Conservation (phyloP, 169 alveolate genomes). For the Plasmodium adleri region DNA sequence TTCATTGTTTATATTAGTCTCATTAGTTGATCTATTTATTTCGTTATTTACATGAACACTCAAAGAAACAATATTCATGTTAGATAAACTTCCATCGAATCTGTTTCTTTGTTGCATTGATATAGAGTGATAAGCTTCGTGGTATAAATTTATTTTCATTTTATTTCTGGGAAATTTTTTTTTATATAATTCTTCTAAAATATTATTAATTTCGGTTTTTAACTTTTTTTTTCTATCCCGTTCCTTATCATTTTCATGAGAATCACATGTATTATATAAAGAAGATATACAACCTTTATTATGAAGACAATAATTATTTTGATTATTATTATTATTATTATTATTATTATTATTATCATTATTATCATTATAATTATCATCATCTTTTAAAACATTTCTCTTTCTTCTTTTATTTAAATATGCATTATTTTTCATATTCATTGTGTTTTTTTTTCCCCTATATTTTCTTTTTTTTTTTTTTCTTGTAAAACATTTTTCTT, state of each 20-base stretch:
- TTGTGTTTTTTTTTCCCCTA: neutral
- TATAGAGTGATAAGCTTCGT: neutral
- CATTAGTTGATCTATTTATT: neutral
- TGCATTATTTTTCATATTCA: neutral
- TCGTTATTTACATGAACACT: neutral
- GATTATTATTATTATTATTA: neutral
- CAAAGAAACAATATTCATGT: neutral
- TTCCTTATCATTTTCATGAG: neutral
- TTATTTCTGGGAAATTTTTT: neutral
- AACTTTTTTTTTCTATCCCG: conserved; percentile 7
- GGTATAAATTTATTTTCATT: conserved; percentile 11
- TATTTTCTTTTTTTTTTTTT: conserved; percentile 5
- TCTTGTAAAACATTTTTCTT: neutral
- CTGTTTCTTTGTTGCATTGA: neutral
- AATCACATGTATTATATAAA: neutral
- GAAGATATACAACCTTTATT: neutral
- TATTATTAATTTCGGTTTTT: conserved; percentile 27
- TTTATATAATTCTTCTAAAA: conserved; percentile 19
- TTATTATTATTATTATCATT: too few species aligned
- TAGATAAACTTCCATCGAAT: too few species aligned
- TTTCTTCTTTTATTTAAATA: conserved; percentile 9
- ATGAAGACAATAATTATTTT: neutral
- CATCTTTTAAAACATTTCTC: neutral
- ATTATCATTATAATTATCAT: neutral
- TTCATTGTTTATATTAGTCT: neutral